A percentile compares a stretch with the other conserved stretches of the same genome.
Evolutionary conservation across 1,139 yeast genomes (phyloP).

Genomic region (Scheffersomyces titani): DNA sequence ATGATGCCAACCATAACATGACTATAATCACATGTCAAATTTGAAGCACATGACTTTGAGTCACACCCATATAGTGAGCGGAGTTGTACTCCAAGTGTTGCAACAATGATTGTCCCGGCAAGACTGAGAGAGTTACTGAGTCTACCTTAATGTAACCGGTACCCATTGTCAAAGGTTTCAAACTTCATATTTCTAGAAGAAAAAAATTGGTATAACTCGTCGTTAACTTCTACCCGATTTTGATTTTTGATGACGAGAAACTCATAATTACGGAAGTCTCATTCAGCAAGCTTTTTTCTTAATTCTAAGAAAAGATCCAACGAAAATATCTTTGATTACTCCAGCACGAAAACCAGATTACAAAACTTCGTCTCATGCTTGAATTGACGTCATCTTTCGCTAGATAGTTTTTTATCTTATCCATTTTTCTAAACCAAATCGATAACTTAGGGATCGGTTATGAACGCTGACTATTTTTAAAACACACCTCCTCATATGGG

Average conservation of each 20-base stretch:
- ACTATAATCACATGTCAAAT: not conserved
- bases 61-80: not conserved
- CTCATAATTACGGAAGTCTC: not conserved
- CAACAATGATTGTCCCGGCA: not conserved
- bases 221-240: not conserved
- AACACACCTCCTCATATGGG: not conserved
- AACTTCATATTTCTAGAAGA: not conserved
- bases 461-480: not conserved
- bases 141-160: not conserved
- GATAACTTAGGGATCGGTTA: not conserved
- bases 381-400: not conserved
- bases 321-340: not conserved
- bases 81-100: not conserved
- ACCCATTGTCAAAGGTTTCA: too few species aligned
- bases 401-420: not conserved
- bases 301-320: not conserved
- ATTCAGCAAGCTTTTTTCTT: not conserved
- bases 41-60: not conserved
- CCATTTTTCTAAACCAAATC: not conserved
- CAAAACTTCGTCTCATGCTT: not conserved
- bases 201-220: not conserved
- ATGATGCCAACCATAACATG: constrained; percentile 4
- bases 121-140: not conserved
- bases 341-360: not conserved
- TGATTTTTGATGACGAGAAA: not conserved